Evolutionary conservation across 2,329 filamentous ascomycete genomes (phyloP).

Genomic region (Diaporthe destruens): DNA sequence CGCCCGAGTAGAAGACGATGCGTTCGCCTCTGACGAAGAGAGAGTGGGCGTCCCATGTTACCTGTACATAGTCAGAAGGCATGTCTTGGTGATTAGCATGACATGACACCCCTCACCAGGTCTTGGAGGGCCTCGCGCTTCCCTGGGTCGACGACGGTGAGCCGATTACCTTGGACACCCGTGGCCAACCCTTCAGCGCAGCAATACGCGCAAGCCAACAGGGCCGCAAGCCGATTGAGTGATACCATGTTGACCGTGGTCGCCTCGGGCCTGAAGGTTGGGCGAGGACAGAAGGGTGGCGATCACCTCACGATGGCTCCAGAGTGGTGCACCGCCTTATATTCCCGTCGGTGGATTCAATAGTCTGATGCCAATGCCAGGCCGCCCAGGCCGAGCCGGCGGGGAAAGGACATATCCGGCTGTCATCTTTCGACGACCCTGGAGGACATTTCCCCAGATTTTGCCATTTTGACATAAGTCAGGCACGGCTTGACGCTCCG

Average conservation of each 20-base stretch:
- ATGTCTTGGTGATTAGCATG: background rate
- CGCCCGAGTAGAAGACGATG: slow-evolving; percentile 78
- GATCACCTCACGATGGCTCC: background rate
- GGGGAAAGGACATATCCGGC: background rate
- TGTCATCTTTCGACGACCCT: slow-evolving; percentile 7
- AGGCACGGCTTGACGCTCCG: slow-evolving; percentile 38
- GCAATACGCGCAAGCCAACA: slow-evolving; percentile 26
- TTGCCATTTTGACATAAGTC: background rate
- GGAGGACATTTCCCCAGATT: background rate
- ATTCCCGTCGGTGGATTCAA: background rate
- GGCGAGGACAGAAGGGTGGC: background rate
- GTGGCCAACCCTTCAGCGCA: slow-evolving; percentile 21
- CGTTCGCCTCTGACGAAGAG: slow-evolving; percentile 78
- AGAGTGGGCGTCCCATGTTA: slow-evolving; percentile 80
- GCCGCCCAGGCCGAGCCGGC: slow-evolving; percentile 21
- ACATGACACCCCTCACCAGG: slow-evolving; percentile 5
- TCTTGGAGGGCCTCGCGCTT: slow-evolving; percentile 35
- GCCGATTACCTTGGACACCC: slow-evolving; percentile 3
- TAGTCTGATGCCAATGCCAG: background rate
- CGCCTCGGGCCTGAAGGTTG: background rate
- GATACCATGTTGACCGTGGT: slow-evolving; percentile 27
- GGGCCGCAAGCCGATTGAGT: background rate
- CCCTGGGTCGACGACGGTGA: slow-evolving; percentile 20
- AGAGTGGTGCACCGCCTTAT: slow-evolving; percentile 17
- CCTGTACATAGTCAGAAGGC: slow-evolving; percentile 43